Base-by-base conservation (phyloP, 2,329 filamentous ascomycete genomes). In the Trichoderma cornu-damae region DNA sequence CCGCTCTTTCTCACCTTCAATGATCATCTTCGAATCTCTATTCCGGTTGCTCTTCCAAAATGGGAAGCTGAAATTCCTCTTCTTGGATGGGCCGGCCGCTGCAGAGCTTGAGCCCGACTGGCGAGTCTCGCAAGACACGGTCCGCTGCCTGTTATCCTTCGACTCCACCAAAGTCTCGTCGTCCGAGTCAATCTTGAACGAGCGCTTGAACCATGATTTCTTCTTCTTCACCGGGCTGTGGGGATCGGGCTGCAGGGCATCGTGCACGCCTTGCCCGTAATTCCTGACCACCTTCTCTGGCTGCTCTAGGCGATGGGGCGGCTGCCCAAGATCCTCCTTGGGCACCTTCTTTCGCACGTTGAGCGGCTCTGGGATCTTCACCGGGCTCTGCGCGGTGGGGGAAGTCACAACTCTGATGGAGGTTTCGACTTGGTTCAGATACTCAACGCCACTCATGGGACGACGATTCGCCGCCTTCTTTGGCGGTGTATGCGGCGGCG, bases 401-500 rank as follows among this genome's bases (percentile, higher is more conserved):
- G 80, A 80, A 58, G 77, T 70, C n/a, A 83, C 80, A 4, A 83
- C 67, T 5, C 80, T 77, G 63, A 83, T 83, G 0, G 79, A 82
- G 49, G 79, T 75, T 57, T 79, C 75, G 2, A 74, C 73, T 30
- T 69, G 72, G 48, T 73, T 72, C 6, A 82, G 67, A 61, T 76
- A 79, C 24, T 78, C 73, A 6, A 80, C 63, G 11, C 71, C 73
- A 12, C 64, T 68, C 38, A 68, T 67, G 53, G 65, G 66, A n/a
- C 74, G 73, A 42, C 61, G 61, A n/a, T n/a, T n/a, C n/a, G n/a
- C n/a, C 12, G 61, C 61, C 44, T 60, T 65, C 60, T 63, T 70
- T 12, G 64, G 63, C n/a, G 66, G 64, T 8, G 68, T 70, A 44
- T 73, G 67, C 11, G 73, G 70, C 14, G 78, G 76, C 8, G 76